A percentile compares a stretch with the other conserved stretches of the same genome.
Evolutionary conservation across 176 grass and related monocot species (phyloP).

Genomic region (Pontederia crassipes): DNA sequence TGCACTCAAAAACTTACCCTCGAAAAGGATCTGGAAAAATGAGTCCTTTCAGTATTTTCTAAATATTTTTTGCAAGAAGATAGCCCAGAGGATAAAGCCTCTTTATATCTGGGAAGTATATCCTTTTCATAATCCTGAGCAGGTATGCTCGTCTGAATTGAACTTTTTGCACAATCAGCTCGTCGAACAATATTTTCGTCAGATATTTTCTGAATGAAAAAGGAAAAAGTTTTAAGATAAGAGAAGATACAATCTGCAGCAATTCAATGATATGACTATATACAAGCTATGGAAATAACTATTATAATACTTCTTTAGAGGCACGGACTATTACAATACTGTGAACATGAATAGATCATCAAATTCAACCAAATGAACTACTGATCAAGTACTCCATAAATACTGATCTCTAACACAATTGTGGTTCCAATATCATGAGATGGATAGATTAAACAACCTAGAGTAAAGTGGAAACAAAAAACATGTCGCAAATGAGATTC

Average conservation of each 20-base stretch:
- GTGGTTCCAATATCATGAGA: too few species aligned
- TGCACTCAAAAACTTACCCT: conserved; percentile 27
- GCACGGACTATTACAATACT: background rate
- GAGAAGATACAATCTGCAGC: background rate
- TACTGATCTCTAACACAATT: too few species aligned
- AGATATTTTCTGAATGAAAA: conserved; percentile 41
- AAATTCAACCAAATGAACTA: too few species aligned
- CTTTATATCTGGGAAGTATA: conserved; percentile 80
- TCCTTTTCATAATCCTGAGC: conserved; percentile 82
- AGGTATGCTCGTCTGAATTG: conserved; percentile 26
- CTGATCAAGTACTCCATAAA: too few species aligned
- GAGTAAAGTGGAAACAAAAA: too few species aligned
- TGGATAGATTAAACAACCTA: too few species aligned
- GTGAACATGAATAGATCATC: too few species aligned
- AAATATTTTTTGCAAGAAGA: conserved; percentile 55
- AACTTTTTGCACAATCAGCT: conserved; percentile 14
- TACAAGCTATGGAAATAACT: background rate
- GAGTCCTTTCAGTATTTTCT: conserved; percentile 22
- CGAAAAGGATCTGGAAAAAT: conserved; percentile 41
- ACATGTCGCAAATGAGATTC: too few species aligned
- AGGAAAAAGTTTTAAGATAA: background rate
- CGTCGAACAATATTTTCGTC: conserved; percentile 25
- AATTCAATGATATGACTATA: background rate
- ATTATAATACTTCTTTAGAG: background rate
- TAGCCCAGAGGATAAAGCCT: conserved; percentile 45